phyloP scores from a whole-genome alignment of 148 eudicot genomes.

The Rhododendron molle region DNA sequence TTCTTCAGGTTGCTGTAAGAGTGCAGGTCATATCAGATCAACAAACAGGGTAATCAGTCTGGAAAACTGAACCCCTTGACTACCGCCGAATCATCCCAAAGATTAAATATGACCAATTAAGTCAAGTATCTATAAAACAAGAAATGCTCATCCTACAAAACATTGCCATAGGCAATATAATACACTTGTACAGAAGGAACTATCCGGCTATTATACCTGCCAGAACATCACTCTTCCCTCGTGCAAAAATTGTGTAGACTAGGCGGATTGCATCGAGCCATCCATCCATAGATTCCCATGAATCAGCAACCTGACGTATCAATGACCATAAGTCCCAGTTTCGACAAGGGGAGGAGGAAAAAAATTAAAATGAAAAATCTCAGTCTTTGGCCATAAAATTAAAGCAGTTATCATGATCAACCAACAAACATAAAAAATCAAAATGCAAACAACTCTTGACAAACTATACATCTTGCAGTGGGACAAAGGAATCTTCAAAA shows the following conservation, averaged over 20 bases:
- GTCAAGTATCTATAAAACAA: not conserved
- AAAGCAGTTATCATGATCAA: not conserved
- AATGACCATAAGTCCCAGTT: not conserved
- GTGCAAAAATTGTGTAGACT: slow-evolving; percentile 85
- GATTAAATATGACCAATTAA: not conserved
- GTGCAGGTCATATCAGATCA: not conserved
- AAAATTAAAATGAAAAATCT: not conserved
- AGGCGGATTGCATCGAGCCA: slow-evolving; percentile 96
- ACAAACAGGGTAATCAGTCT: not conserved
- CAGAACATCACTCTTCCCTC: slow-evolving; percentile 89
- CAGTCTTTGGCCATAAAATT: not conserved
- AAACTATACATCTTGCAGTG: not conserved
- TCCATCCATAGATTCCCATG: slow-evolving; percentile 84
- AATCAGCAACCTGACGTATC: slow-evolving; percentile 67
- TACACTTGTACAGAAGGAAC: not conserved
- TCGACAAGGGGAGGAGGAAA: not conserved
- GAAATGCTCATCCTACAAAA: not conserved
- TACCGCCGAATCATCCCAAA: not conserved
- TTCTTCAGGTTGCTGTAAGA: not conserved
- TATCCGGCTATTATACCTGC: slow-evolving; percentile 75
- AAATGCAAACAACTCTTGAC: not conserved
- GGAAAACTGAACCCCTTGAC: not conserved
- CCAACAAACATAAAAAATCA: not conserved
- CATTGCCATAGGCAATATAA: slow-evolving; percentile 4
- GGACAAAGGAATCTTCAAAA: not conserved